Base-by-base conservation (phyloP, 331 rosid genomes). In the Spiraea crenata region DNA sequence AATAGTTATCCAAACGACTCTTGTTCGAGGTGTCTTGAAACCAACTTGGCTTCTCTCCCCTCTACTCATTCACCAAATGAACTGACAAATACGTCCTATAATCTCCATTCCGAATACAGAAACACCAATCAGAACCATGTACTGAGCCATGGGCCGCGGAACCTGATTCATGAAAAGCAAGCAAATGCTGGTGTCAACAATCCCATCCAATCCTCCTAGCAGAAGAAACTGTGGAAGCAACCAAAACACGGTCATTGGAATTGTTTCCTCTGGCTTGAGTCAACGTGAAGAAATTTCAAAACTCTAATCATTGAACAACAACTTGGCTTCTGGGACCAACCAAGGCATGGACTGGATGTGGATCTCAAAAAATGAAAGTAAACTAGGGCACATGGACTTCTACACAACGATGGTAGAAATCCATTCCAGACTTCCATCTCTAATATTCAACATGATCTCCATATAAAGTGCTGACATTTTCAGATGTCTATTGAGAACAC, bases 161-260 rank as follows among this genome's bases (percentile, higher is more conserved):
- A 17, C 57, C 3, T 39, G 75, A 20, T 51, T 34, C 3, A 5
- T 42, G 50, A 78, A 60, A 69, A 82, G 61, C 46, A 12, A 9
- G 0, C 8, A n/a, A 58, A 69, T 39, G 65, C 65, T 69, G 3
- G 8, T 42, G 5, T 44, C 41, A 2, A 57, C 38, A 38, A 56
- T 67, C 52, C 77, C 80, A 12, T 71, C 74, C 9, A 57, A 3
- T 2, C 45, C 46, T 37, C 79, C 73, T 0, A 81, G 72, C 10
- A 81, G 69, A 14, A 71, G 11, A 63, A 60, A 76, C 52, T 76
- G 81, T 1, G 81, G 85, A 15, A 81, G 7, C 63, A 82, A 9
- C 82, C 82, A 82, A 49, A 71, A 74, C 59, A 78, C 40, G 38
- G n/a, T 72, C 78, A 81, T 76, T 4, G 81, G 77, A 35, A 72